Evolutionary conservation across 2,329 filamentous ascomycete genomes (phyloP), one percentile per base, ranked within the genome.

Genomic region (Whalleya microplaca): DNA sequence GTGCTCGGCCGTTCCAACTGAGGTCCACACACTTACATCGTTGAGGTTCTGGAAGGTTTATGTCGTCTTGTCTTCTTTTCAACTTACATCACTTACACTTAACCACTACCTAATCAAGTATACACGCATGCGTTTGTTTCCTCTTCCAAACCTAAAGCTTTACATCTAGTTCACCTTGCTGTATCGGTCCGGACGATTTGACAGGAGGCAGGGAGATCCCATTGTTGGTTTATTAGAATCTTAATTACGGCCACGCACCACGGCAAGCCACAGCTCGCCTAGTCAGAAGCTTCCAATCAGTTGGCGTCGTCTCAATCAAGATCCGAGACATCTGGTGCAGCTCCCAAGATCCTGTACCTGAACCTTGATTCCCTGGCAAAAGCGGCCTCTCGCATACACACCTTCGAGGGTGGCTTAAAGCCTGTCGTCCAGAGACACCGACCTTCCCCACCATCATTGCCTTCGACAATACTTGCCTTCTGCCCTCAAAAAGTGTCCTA

Each of bases 291-390:
- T 64, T 61, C 64, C 64, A 66, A 66, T 66, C 66, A 66, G 57
- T 56, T 61, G 49, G 51, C 42, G 50, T 48, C 51, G 53, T 51
- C 59, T 58, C 56, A 51, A 54, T 60, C 60, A 59, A 45, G 56
- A 59, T 60, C 62, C 64, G 62, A 68, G 64, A 68, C 66, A 66
- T 61, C 61, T 49, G 51, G 64, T 59, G 48, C 54, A 47, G 41
- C 32, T 65, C 59, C 53, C 54, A 51, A 66, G 59, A 59, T 65
- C 58, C 62, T 64, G 58, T 61, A 48, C 59, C 56, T 61, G 63
- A 55, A 58, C 54, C 43, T 37, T 55, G 18, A 41, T 48, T 54
- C 42, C 43, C 44, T 60, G 45, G 46, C 51, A 44, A 56, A 48
- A 49, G 50, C 41, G 55, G 55, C 29, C 32, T 41, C 56, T 51